A percentile compares a stretch with the other conserved stretches of the same genome.
phyloP scores from a whole-genome alignment of 768 basidiomycete genomes.

The Auriscalpium vulgare region DNA sequence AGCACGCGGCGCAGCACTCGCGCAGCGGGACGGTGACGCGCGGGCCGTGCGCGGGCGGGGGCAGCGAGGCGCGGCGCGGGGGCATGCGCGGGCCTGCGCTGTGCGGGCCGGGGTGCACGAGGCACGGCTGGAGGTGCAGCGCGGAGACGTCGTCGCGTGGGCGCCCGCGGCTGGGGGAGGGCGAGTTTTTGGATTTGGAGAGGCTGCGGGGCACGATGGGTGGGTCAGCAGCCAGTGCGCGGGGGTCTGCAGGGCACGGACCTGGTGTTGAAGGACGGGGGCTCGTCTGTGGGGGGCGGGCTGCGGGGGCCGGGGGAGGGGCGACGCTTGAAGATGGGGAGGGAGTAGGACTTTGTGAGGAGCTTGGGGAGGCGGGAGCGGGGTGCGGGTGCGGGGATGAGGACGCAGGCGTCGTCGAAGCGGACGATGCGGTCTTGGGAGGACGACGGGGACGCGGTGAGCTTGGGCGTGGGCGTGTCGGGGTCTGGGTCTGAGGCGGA shows the following conservation, averaged over 20 bases:
- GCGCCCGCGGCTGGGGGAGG: constrained; percentile 33
- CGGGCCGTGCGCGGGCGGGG: constrained; percentile 15
- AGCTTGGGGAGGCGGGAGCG: constrained; percentile 40
- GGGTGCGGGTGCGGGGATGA: constrained; percentile 53
- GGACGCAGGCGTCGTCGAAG: constrained; percentile 65
- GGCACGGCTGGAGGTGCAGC: constrained; percentile 42
- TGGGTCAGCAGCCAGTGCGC: background rate
- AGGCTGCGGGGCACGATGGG: background rate
- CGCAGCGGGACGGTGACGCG: constrained; percentile 57
- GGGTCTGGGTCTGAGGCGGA: background rate
- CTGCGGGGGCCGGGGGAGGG: constrained; percentile 23
- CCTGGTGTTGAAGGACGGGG: background rate
- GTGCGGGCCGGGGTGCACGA: constrained; percentile 36
- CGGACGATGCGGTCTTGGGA: constrained; percentile 37
- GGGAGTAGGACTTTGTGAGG: constrained; percentile 56
- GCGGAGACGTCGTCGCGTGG: constrained; percentile 20
- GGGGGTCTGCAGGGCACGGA: background rate
- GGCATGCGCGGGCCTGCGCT: background rate
- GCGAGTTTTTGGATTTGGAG: constrained; percentile 35
- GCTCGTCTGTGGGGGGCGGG: background rate
- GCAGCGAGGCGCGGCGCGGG: constrained; percentile 12
- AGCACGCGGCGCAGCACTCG: constrained; percentile 62
- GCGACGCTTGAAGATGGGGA: constrained; percentile 64
- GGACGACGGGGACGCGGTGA: background rate
- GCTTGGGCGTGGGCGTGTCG: background rate